Evolutionary conservation across 31 red algal genomes (phyloP).

Genomic region (Asparagopsis taxiformis): DNA sequence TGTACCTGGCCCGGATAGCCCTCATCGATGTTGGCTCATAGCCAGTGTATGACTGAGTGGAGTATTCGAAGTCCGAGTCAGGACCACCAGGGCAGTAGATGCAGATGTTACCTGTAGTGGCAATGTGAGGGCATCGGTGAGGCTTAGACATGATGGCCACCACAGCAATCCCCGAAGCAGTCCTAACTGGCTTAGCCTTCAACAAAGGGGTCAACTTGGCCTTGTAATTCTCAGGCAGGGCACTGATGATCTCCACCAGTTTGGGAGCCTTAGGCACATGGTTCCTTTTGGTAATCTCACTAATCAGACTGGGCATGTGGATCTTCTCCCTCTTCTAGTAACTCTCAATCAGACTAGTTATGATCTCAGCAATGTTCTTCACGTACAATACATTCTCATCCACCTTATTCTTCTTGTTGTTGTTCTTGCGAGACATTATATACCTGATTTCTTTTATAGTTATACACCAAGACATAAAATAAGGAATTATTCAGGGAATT

Average conservation of each 20-base stretch:
- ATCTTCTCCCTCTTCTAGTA: slow-evolving; percentile 8
- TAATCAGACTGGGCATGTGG: slow-evolving; percentile 58
- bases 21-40: slow-evolving; percentile 98
- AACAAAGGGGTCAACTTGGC: slow-evolving; percentile 67
- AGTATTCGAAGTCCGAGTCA: slow-evolving; percentile 96
- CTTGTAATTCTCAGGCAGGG: slow-evolving; percentile 53
- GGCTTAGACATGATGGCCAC: slow-evolving; percentile 99
- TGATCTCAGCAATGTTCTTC: slow-evolving; percentile 59
- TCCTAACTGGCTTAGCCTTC: slow-evolving; percentile 89
- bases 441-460: no score
- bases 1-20: slow-evolving; percentile 93
- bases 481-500: no score
- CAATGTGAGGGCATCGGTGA: slow-evolving; percentile 97
- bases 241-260: slow-evolving; percentile 83
- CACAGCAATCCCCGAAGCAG: slow-evolving; percentile 87
- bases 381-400: slow-evolving; percentile 17
- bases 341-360: slow-evolving; percentile 42
- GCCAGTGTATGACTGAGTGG: slow-evolving; percentile 96
- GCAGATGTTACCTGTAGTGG: slow-evolving; percentile 96
- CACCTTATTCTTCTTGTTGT: no score
- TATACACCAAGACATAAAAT: no score
- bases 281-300: slow-evolving; percentile 41
- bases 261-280: slow-evolving; percentile 69
- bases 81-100: slow-evolving; percentile 98
- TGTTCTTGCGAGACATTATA: no score